phyloP scores from a whole-genome alignment of 2,329 filamentous ascomycete species.

The Colletotrichum sp. region DNA sequence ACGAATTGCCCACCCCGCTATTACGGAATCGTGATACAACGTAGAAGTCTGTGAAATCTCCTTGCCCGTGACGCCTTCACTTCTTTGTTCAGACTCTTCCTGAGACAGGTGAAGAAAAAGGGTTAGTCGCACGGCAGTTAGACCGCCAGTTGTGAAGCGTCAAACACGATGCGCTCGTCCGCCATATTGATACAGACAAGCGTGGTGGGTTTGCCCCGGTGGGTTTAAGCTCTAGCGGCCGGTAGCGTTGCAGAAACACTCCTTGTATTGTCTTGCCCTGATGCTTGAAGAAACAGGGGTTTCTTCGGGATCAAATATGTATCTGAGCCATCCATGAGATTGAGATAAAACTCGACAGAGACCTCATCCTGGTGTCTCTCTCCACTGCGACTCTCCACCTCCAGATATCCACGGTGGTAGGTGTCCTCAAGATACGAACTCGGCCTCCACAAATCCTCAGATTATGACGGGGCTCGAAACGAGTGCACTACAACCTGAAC shows the following conservation, averaged over 20 bases:
- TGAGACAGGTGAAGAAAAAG: neutral
- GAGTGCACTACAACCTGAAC: neutral
- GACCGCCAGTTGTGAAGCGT: neutral
- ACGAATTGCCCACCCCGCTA: neutral
- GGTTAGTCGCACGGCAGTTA: neutral
- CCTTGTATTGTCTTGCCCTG: neutral
- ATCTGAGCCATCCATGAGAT: neutral
- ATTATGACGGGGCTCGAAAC: neutral
- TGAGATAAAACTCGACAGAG: neutral
- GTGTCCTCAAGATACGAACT: neutral
- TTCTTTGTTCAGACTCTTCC: neutral
- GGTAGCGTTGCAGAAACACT: neutral
- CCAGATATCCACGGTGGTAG: neutral
- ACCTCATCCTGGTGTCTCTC: neutral
- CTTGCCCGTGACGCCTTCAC: neutral
- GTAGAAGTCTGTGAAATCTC: neutral
- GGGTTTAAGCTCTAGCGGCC: neutral
- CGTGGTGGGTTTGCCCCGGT: neutral
- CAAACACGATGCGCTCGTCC: neutral
- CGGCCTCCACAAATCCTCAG: neutral
- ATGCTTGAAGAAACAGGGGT: neutral
- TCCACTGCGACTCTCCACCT: neutral
- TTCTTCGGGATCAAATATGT: neutral
- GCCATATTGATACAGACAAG: neutral
- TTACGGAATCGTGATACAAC: neutral